These are phyloP conservation scores for Davidsoniella australis DNA, from an alignment of 2,329 filamentous ascomycete genomes.

Conservation along the genomic window DNA sequence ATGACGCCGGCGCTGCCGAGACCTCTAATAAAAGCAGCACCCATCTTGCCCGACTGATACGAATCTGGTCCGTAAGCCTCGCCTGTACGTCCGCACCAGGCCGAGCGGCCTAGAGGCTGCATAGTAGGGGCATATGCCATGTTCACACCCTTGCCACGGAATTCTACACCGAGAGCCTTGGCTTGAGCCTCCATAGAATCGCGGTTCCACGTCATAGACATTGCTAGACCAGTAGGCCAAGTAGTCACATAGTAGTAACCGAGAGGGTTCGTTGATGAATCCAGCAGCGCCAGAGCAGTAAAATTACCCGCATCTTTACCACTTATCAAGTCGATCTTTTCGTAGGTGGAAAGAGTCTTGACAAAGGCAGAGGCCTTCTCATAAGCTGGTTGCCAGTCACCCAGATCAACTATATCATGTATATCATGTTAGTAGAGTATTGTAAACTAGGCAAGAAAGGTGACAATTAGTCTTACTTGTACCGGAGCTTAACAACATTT, in stretches of 20 bases:
- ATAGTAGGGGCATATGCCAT: conserved; percentile 38
- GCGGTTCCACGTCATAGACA: conserved; percentile 65
- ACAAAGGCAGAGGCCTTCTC: conserved; percentile 51
- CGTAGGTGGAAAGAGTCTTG: conserved; percentile 48
- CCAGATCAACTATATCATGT: conserved; percentile 14
- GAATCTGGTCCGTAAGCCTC: conserved; percentile 48
- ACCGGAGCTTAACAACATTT: conserved; percentile 14
- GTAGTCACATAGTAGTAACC: conserved; percentile 55
- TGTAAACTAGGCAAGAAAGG: background rate
- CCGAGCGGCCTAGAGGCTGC: conserved; percentile 25
- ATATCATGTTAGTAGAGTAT: background rate
- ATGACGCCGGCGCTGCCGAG: conserved; percentile 22
- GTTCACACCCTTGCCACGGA: conserved; percentile 53
- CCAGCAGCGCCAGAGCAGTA: conserved; percentile 49
- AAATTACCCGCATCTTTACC: conserved; percentile 61
- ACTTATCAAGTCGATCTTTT: conserved; percentile 66
- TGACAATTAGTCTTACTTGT: conserved; percentile 9
- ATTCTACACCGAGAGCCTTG: conserved; percentile 50
- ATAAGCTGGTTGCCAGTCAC: conserved; percentile 50
- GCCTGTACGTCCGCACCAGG: conserved; percentile 45
- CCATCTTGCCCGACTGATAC: conserved; percentile 42
- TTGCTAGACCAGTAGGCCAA: conserved; percentile 64
- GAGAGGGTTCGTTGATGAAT: conserved; percentile 31
- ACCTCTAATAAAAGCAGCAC: conserved; percentile 19
- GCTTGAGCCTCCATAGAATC: conserved; percentile 56